Base-by-base conservation (phyloP, 169 alveolate genomes). In the Hepatocystis sp. region DNA sequence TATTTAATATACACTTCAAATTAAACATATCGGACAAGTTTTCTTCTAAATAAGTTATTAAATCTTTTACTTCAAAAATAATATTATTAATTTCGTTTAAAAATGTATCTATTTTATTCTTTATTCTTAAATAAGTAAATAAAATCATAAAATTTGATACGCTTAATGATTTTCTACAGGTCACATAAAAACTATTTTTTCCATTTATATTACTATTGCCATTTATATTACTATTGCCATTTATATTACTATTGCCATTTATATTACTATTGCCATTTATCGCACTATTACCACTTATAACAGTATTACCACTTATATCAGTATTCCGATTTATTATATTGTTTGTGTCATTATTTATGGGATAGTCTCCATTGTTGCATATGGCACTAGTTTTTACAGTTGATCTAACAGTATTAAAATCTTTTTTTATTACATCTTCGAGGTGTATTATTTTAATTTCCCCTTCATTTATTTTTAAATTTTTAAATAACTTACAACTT, bases 41-140 rank as follows among this genome's bases (percentile, higher is more conserved):
- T 28, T 44, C 23, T 30, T 76, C 55, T 15, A 76, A 58, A 36
- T 56, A 36, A 15, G n/a, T 44, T 15, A 58, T 60, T 28, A 76
- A 25, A 2, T 36, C 42, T 11, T 46, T 44, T 76, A 76, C 46
- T 76, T 56, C 44, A 30, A 17, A 17, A 27, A 39, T 76, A 15
- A 76, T 56, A 25, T 46, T 28, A 39, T 56, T 76, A n/a, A 76
- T 58, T 58, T 76, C 78, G 4, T 27, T 52, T 32, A 58, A 19
- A 36, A 56, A 52, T 19, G 17, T 40, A 36, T 76, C 17, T 30
- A 58, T 56, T 56, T 58, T 76, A 32, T 44, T 40, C 58, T 76
- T 76, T 23, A 76, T 58, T 46, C 46, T 76, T 42, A 76, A 8
- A 36, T 58, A 39, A 28, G 88, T 58, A 76, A 76, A 76, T 25